Evolutionary conservation across 1,139 yeast species (phyloP), one percentile per base, ranked within the genome.

Genomic region (Blastobotrys capitulatus): DNA sequence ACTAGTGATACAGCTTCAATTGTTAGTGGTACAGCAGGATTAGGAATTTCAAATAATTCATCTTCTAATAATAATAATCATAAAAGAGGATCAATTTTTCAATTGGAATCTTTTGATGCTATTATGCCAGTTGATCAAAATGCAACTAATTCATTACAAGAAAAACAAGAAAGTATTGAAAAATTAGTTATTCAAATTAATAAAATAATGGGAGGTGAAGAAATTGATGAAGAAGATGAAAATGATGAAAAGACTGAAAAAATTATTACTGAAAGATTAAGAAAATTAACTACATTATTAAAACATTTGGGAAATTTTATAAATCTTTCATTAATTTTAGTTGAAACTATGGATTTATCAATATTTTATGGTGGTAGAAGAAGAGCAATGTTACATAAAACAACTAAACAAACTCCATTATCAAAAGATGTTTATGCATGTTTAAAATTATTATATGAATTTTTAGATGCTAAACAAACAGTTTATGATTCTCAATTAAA

Each of bases 401-500:
- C 54, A 7, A 26, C 44, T 7, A 27, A 40, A 15, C 22, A 13
- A 27, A 41, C 40, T 5, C 37, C 55, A 4, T 49, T 54, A 2
- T 43, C 54, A 9, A 46, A 51, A n/a, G 55, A 52, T 26, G 52
- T 59, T 31, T 68, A 76, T 3, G 72, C 77, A 57, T 80, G 80
- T 47, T 76, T 82, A 57, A 84, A 87, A 1, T 73, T 83, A 18
- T 76, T 88, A 10, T 73, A 82, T 35, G 95, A 87, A 48, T 87
- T 86, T 62, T 78, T 83, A 61, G 85, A 83, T 54, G 71, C 78
- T 44, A 89, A 88, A 60, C 96, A 88, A 61, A 74, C 78, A 19
- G 66, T 86, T 40, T 92, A 88, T 64, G 83, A 85, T 56, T 67
- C 76, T 6, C 71, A 84, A 38, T 72, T 82, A 7, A 76, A 77